These are phyloP conservation scores for Helminthosporium solani DNA, from an alignment of 2,329 filamentous ascomycete species.

Conservation along the genomic window DNA sequence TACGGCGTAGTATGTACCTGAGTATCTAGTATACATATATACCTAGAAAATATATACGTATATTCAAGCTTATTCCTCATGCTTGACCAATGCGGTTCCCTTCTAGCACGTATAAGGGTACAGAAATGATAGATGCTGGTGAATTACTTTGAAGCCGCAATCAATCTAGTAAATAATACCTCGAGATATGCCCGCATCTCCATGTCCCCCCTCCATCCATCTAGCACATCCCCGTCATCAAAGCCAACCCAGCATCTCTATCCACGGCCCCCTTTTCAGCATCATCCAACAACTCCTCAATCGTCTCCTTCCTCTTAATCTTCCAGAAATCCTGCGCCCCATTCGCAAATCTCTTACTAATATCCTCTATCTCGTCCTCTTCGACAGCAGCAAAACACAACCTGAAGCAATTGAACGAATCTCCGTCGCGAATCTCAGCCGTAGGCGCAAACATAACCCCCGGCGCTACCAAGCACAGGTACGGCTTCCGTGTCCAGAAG, in stretches of 20 bases:
- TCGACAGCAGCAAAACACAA: conserved; percentile 83
- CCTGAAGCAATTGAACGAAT: conserved; percentile 71
- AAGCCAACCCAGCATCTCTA: conserved; percentile 25
- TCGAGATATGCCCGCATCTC: too few relatives aligned
- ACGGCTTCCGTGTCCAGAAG: conserved; percentile 67
- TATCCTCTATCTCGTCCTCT: conserved; percentile 65
- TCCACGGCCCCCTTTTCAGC: conserved; percentile 29
- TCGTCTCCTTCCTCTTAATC: conserved; percentile 64
- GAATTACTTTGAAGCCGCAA: too few relatives aligned
- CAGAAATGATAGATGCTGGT: too few relatives aligned
- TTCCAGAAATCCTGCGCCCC: conserved; percentile 75
- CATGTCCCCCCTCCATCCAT: not conserved
- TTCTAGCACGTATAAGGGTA: too few relatives aligned
- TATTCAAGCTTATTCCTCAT: too few relatives aligned
- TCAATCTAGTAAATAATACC: too few relatives aligned
- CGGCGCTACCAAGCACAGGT: conserved; percentile 68
- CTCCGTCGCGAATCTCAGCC: conserved; percentile 55
- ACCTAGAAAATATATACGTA: too few relatives aligned
- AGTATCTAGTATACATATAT: too few relatives aligned
- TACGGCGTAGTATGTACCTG: too few relatives aligned
- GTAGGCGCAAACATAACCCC: conserved; percentile 74
- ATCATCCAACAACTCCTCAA: conserved; percentile 62
- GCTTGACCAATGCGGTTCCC: too few relatives aligned
- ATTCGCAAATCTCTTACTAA: conserved; percentile 64
- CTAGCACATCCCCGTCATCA: conserved; percentile 35